phyloP scores from a whole-genome alignment of 306 rosid species.

The Amphicarpaea edgeworthii region DNA sequence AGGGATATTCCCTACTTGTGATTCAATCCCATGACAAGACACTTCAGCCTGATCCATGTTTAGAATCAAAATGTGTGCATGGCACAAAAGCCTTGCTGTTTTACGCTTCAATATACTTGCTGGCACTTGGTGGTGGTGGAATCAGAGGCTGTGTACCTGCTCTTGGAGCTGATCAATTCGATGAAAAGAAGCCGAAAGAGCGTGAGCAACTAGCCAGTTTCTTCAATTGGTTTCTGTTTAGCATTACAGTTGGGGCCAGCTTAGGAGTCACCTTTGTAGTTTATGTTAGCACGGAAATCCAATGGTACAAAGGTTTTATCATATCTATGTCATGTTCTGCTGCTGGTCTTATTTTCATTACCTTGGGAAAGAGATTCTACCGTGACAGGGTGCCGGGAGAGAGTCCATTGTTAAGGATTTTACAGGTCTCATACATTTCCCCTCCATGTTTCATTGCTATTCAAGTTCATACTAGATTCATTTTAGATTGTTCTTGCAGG shows the following conservation, averaged over 20 bases:
- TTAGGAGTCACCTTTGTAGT: conserved; percentile 65
- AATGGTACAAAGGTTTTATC: conserved; percentile 61
- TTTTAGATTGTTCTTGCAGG: conserved; percentile 42
- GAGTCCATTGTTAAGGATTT: conserved; percentile 57
- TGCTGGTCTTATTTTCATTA: conserved; percentile 51
- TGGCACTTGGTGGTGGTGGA: conserved; percentile 71
- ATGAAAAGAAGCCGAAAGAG: conserved; percentile 53
- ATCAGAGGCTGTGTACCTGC: conserved; percentile 67
- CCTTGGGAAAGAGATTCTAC: conserved; percentile 56
- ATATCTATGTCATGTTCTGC: conserved; percentile 55
- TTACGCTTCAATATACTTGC: conserved; percentile 56
- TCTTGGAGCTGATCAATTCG: conserved; percentile 68
- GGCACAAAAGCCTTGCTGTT: conserved; percentile 56
- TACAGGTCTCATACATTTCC: conserved; percentile 47
- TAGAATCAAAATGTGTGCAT: conserved; percentile 51
- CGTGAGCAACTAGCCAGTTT: conserved; percentile 51
- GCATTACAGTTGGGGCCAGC: conserved; percentile 56
- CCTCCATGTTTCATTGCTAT: conserved; percentile 16
- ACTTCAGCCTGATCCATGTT: conserved; percentile 62
- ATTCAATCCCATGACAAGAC: conserved; percentile 56
- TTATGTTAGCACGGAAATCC: conserved; percentile 48
- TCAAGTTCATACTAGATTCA: neutral
- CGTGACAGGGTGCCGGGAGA: conserved; percentile 53
- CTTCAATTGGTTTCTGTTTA: conserved; percentile 69
- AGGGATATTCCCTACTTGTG: conserved; percentile 60